Evolutionary conservation across 225 moss, liverwort and hornwort genomes (phyloP), one percentile per base, ranked within the genome.

Genomic region (Marchantia paleacea): DNA sequence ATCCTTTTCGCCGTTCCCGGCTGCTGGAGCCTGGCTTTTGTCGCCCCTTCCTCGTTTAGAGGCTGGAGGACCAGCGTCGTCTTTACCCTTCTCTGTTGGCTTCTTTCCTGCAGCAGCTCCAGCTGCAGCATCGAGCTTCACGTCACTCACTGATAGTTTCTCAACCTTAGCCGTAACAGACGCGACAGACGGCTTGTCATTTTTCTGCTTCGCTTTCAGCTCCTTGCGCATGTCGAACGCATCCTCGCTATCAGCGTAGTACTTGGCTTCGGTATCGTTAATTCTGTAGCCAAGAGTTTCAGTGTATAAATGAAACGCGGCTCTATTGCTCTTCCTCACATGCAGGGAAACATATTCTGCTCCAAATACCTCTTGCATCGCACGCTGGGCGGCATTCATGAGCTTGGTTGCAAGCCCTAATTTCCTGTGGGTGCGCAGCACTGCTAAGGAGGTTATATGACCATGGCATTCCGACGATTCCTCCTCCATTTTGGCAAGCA

Each of bases 301-400:
- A 0, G 89, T 85, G 79, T 97, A 97, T 29, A 97, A 86, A 85
- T 87, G 82, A 79, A 92, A 97, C 50, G 97, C 97, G 48, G 95
- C 95, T n/a, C 84, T 31, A 87, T 97, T 97, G 84, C 87, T 91
- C 81, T 89, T 89, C 82, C 97, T 91, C 85, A 97, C 95, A 84
- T 97, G 97, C 25, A 97, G 80, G 29, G 97, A 95, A 6, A 95
- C 93, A 73, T 93, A 93, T 85, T 87, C 91, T 49, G 97, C 95
- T 75, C 93, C 97, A 66, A 95, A 95, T 24, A 97, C 95, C 86
- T 95, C 93, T 78, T 88, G 93, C 97, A 97, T 95, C 25, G 93
- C 97, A 80, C 86, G 93, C 88, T 97, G 95, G 76, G 92, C 93
- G 52, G 91, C 89, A 75, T 80, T 90, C 95, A 97, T 97, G 81